Evolutionary conservation across 305 asterid species (phyloP), one percentile per base, ranked within the genome.

Genomic region (Solanum hybrid): DNA sequence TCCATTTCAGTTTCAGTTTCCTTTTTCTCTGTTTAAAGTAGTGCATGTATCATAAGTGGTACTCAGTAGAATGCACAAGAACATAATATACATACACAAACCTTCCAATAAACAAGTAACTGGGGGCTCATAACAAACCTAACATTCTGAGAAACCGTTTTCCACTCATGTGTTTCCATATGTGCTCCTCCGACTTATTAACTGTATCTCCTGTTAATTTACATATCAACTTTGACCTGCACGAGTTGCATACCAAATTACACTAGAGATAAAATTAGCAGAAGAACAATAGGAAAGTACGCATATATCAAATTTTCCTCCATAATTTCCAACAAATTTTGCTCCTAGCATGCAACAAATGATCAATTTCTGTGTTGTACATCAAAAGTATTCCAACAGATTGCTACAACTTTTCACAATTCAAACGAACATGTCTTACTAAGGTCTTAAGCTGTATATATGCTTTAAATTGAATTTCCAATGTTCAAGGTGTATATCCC

Each of bases 111-210:
- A 36, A 71, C 82, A 73, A 71, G 56, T 88, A 86, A 78, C 37
- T 78, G 60, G 5, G 17, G 87, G 34, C 45, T 19, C 19, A 22
- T 78, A 22, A 91, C 98, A 89, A 90, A 96, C 99, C 99, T 95
- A 97, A 92, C 96, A 93, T 90, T 91, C 91, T 94, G 89, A 97
- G 97, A 90, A 97, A 97, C 14, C 96, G 96, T 88, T 94, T 97
- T 90, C 99, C 99, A 11, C 90, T 97, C 69, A 97, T 96, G 90
- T 95, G 99, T 94, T 96, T 97, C 99, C 99, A 97, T 91, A 97
- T 94, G 89, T 97, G 99, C 94, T 96, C 98, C 94, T 97, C 99
- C 10, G 96, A 85, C 89, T 97, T 96, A 86, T 97, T 97, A 91
- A 96, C 93, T 13, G 94, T 91, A 64, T 88, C 93, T 40, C 98